phyloP scores from a whole-genome alignment of 306 rosid species.

The Alnus rubra region DNA sequence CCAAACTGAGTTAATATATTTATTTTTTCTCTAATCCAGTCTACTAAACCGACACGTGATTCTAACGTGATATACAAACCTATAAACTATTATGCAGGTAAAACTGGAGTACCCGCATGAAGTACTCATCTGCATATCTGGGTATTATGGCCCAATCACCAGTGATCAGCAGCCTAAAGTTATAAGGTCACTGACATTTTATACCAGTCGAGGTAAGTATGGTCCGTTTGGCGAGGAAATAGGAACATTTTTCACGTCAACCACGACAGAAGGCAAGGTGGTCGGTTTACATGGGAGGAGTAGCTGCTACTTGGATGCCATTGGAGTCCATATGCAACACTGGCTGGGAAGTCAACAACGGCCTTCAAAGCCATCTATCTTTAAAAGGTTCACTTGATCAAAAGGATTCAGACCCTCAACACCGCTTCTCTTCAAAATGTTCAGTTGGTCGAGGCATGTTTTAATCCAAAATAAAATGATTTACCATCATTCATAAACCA shows the following conservation, averaged over 20 bases:
- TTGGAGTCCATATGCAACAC: slow-evolving; percentile 94
- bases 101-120: slow-evolving; percentile 85
- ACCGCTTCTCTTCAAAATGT: too few species aligned
- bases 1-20: too few species aligned
- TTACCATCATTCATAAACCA: background rate
- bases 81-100: slow-evolving; percentile 44
- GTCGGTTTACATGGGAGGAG: slow-evolving; percentile 89
- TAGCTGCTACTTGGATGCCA: slow-evolving; percentile 87
- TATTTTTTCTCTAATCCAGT: too few species aligned
- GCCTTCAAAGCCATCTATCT: slow-evolving; percentile 51
- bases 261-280: slow-evolving; percentile 80
- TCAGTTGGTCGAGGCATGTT: background rate
- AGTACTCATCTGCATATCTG: slow-evolving; percentile 71
- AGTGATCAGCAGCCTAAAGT: slow-evolving; percentile 47
- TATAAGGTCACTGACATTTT: slow-evolving; percentile 70
- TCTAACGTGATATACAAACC: too few species aligned
- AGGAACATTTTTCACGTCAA: slow-evolving; percentile 87
- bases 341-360: slow-evolving; percentile 87
- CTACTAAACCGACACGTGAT: too few species aligned
- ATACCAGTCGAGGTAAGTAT: slow-evolving; percentile 73
- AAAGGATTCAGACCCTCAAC: background rate
- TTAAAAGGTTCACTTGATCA: slow-evolving; percentile 55
- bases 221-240: slow-evolving; percentile 92
- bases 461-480: background rate
- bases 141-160: slow-evolving; percentile 60